Percentiles rank a stretch among this genome's conserved stretches.
phyloP scores from a whole-genome alignment of 179 eudicot genomes.

The Gypsophila paniculata region DNA sequence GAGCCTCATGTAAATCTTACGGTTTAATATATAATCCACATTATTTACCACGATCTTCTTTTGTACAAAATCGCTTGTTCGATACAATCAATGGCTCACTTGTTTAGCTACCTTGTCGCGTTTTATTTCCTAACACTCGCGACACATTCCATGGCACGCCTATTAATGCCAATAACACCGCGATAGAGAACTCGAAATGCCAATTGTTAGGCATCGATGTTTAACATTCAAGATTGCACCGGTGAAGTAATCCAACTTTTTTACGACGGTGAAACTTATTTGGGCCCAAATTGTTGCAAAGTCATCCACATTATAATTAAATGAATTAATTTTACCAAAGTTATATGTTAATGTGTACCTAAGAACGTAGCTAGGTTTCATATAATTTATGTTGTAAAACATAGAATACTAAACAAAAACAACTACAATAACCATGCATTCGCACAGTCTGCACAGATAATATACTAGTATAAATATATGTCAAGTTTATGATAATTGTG shows the following conservation, averaged over 20 bases:
- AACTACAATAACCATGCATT: too few relatives aligned
- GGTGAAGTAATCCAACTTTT: conserved; percentile 59
- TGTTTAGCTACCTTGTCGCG: not conserved
- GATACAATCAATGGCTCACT: conserved; percentile 24
- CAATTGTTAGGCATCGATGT: conserved; percentile 55
- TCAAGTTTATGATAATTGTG: too few relatives aligned
- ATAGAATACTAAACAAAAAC: too few relatives aligned
- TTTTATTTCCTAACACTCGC: not conserved
- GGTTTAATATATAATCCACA: too few relatives aligned
- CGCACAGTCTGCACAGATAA: too few relatives aligned
- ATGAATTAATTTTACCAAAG: too few relatives aligned
- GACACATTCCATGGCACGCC: not conserved
- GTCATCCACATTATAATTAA: conserved; percentile 45
- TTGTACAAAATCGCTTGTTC: too few relatives aligned
- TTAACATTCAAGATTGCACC: conserved; percentile 53
- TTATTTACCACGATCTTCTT: not conserved
- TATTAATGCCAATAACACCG: not conserved
- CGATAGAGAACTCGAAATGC: not conserved
- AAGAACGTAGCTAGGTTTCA: too few relatives aligned
- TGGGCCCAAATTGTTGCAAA: conserved; percentile 55
- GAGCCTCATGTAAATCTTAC: too few relatives aligned
- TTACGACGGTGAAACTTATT: conserved; percentile 53
- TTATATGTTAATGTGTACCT: too few relatives aligned
- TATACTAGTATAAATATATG: too few relatives aligned
- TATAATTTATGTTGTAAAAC: too few relatives aligned